These are phyloP conservation scores for Pistacia vera DNA, from an alignment of 345 rosid species.

Conservation along the genomic window DNA sequence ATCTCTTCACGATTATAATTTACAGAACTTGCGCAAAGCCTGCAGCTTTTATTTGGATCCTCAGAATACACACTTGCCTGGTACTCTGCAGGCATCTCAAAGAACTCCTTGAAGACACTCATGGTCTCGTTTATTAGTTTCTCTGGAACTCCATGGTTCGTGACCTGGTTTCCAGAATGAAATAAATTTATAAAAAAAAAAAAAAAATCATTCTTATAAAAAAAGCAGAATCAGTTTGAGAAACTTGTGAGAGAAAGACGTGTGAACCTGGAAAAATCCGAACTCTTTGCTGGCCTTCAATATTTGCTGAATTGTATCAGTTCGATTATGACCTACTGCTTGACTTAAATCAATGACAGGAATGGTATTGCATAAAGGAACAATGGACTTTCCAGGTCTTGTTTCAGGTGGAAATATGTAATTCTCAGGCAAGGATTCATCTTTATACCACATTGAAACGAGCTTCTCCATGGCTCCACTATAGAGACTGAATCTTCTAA, in stretches of 20 bases:
- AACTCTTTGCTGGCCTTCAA: conserved; percentile 27
- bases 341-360: conserved; percentile 23
- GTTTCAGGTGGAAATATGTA: conserved; percentile 32
- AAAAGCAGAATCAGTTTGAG: too few relatives aligned
- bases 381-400: conserved; percentile 21
- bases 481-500: neutral
- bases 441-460: conserved; percentile 24
- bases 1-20: neutral
- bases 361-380: conserved; percentile 3
- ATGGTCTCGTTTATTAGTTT: conserved; percentile 13
- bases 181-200: too few relatives aligned
- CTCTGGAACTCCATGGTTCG: conserved; percentile 19
- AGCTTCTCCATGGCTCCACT: conserved; percentile 20
- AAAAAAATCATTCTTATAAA: too few relatives aligned
- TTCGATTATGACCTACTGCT: neutral
- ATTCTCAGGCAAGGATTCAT: conserved; percentile 22
- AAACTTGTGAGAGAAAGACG: too few relatives aligned
- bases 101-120: conserved; percentile 23
- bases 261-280: conserved; percentile 34
- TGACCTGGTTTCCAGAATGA: too few relatives aligned
- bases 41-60: conserved; percentile 8
- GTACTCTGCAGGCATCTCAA: conserved; percentile 21
- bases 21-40: conserved; percentile 14
- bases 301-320: conserved; percentile 17
- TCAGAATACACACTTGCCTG: conserved; percentile 14